Conservation (phyloP, 257 asterid genomes). For the Paulownia fortunei region DNA sequence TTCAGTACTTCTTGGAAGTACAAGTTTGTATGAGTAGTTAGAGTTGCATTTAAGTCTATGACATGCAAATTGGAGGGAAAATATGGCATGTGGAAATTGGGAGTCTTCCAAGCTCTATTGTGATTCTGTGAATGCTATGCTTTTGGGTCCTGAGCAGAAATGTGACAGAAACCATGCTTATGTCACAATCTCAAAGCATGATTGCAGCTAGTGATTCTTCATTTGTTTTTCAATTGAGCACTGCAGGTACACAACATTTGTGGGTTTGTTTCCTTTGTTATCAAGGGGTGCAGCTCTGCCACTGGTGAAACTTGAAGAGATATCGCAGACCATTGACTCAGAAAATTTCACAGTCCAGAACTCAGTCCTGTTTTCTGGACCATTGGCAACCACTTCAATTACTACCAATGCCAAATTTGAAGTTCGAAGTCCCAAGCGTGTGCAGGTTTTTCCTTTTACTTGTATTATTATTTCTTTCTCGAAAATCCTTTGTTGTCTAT, state of each 20-base stretch:
- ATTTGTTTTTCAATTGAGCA: not conserved
- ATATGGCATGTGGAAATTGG: not conserved
- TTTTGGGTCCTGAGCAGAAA: not conserved
- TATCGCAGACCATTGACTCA: slow-evolving; percentile 87
- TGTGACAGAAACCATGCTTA: not conserved
- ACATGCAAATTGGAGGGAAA: not conserved
- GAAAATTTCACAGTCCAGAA: slow-evolving; percentile 74
- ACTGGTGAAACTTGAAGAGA: slow-evolving; percentile 77
- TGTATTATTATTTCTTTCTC: not conserved
- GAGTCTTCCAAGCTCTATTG: not conserved
- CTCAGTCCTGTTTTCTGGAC: slow-evolving; percentile 75
- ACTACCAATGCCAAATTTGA: slow-evolving; percentile 87
- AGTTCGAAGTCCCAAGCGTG: slow-evolving; percentile 93
- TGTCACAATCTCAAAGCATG: not conserved
- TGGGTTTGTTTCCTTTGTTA: slow-evolving; percentile 74
- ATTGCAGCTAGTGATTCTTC: not conserved
- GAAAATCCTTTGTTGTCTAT: not conserved
- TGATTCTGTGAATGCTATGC: not conserved
- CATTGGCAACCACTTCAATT: slow-evolving; percentile 76
- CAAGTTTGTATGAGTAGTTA: not conserved
- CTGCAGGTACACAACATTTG: slow-evolving; percentile 83
- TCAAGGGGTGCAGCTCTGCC: slow-evolving; percentile 72
- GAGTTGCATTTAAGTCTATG: not conserved
- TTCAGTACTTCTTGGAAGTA: not conserved
- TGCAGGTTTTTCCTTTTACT: slow-evolving; percentile 60